These are phyloP conservation scores for Plasmodium fragile DNA, from an alignment of 169 alveolate species.

Conservation along the genomic window DNA sequence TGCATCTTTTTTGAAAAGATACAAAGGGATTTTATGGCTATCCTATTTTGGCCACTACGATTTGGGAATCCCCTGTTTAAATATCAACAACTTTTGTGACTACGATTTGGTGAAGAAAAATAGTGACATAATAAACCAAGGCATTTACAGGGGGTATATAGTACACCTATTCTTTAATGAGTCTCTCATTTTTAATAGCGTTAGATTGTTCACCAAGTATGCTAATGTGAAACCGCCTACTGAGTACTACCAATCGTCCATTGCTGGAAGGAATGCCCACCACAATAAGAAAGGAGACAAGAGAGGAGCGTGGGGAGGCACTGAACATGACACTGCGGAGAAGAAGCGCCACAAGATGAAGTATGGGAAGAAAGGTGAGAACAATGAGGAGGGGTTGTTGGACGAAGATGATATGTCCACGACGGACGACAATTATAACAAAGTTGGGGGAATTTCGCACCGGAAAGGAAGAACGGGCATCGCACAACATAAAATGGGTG, in stretches of 20 bases:
- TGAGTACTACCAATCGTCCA: not conserved
- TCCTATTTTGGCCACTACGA: conserved; percentile 79
- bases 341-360: not conserved
- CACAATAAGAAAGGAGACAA: not conserved
- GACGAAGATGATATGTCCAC: conserved; percentile 50
- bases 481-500: not conserved
- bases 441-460: not conserved
- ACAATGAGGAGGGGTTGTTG: not conserved
- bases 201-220: conserved; percentile 78
- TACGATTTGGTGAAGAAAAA: conserved; percentile 80
- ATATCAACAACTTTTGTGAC: conserved; percentile 77
- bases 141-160: conserved; percentile 84
- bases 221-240: conserved; percentile 26
- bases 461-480: not conserved
- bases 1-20: conserved; percentile 76
- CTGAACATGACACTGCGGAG: not conserved
- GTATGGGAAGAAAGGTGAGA: not conserved
- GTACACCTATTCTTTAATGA: conserved; percentile 83
- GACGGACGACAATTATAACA: conserved; percentile 31
- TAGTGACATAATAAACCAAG: conserved; percentile 71
- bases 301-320: not conserved
- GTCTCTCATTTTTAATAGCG: conserved; percentile 83
- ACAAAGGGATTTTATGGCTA: conserved; percentile 81
- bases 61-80: conserved; percentile 75
- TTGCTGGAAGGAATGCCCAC: not conserved